Evolutionary conservation across 1,139 yeast species (phyloP), one percentile per base, ranked within the genome.

Genomic region (Trichomonascaceae sp.): DNA sequence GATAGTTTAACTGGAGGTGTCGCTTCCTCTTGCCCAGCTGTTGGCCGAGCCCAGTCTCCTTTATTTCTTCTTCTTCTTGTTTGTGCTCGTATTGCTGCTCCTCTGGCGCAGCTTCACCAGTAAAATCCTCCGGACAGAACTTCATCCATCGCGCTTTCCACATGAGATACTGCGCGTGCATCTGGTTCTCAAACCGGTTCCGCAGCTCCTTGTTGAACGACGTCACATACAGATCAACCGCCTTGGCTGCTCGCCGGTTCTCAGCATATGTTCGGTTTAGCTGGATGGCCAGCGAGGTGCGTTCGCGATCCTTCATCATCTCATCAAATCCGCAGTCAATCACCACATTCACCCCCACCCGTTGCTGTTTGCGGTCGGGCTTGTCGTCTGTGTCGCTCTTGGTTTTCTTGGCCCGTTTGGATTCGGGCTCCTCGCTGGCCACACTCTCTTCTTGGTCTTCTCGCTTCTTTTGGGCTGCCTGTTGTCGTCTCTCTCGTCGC

Each of bases 271-370:
- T 69, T 39, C 96, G 65, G 8, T 89, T 73, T 33, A 89, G 67
- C 57, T 89, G 98, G 40, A 75, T 71, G 8, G 87, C 72, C 52
- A 87, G 59, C 14, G 94, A 80, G 2, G 70, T 71, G 30, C 80
- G 70, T 50, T 89, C 97, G 37, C 49, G 52, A 67, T 74, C 79
- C 33, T 67, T 72, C 98, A 89, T 89, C 48, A 80, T 56, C 29
- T 81, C 85, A 51, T 89, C 98, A 54, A 89, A 89, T 16, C 69
- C 81, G 58, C 98, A 89, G 57, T 89, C 98, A 44, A 89, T 54
- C 14, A 85, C 60, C 26, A 87, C 66, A 11, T 33, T 37, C 13
- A 48, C 36, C 13, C 41, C 40, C 13, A 32, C 30, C 28, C 40
- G 29, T 4, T 31, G 27, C 30, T 39, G 47, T 26, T 26, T 16